Evolutionary conservation across 768 basidiomycete genomes (phyloP).

Genomic region (Mycena filopes): DNA sequence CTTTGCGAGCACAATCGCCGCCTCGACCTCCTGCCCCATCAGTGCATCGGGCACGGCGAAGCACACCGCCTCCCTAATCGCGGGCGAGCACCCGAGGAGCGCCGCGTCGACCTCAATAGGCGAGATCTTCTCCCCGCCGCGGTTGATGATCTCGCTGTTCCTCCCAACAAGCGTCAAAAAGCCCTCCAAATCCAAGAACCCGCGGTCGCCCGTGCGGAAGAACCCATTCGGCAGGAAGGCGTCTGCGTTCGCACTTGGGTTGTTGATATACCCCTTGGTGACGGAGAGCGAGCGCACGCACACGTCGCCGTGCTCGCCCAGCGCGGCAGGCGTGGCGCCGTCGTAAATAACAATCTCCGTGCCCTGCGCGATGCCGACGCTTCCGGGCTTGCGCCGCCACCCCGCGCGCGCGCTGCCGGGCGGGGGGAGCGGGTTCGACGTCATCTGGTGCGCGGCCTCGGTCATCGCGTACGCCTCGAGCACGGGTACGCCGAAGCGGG

Average conservation of each 20-base stretch:
- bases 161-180: constrained; percentile 14
- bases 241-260: constrained; percentile 7
- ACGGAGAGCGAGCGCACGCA: constrained; percentile 11
- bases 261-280: constrained; percentile 16
- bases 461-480: constrained; percentile 22
- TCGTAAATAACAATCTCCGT: constrained; percentile 16
- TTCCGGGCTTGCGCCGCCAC: constrained; percentile 8
- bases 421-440: constrained; percentile 17
- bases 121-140: constrained; percentile 23
- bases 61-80: constrained; percentile 9
- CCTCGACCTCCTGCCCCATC: constrained; percentile 23
- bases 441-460: constrained; percentile 22
- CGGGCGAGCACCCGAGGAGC: constrained; percentile 12
- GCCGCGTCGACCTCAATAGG: constrained; percentile 22
- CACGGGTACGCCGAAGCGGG: constrained; percentile 10
- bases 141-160: constrained; percentile 22
- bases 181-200: constrained; percentile 9
- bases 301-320: constrained; percentile 14
- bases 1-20: constrained; percentile 4
- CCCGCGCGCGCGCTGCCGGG: neutral
- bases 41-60: constrained; percentile 15
- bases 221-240: constrained; percentile 14
- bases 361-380: constrained; percentile 14
- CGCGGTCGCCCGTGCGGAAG: constrained; percentile 18
- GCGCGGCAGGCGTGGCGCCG: neutral